phyloP scores from a whole-genome alignment of 306 rosid genomes.

The Crotalaria pallida region DNA sequence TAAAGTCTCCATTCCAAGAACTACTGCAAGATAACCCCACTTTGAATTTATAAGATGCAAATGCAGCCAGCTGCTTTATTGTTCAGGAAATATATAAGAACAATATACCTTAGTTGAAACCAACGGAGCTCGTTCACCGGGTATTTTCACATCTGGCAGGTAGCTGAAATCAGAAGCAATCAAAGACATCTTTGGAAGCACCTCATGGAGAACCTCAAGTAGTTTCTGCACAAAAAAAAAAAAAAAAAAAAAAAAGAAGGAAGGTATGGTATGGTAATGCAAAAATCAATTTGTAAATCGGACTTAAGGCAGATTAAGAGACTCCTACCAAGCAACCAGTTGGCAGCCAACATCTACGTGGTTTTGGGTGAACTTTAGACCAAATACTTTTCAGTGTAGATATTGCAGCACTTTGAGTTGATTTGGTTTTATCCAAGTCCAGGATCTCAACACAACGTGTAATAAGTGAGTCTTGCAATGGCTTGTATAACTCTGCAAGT shows the following conservation, averaged over 20 bases:
- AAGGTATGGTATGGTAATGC: constrained; percentile 18
- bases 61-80: constrained; percentile 13
- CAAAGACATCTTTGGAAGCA: constrained; percentile 94
- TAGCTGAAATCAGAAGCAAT: constrained; percentile 92
- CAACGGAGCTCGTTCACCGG: constrained; percentile 94
- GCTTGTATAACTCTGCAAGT: constrained; percentile 59
- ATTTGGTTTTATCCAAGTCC: constrained; percentile 43
- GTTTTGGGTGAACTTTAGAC: constrained; percentile 81
- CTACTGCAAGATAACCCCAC: not conserved
- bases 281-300: constrained; percentile 6
- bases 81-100: constrained; percentile 12
- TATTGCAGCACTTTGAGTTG: constrained; percentile 33
- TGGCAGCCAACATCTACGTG: constrained; percentile 91
- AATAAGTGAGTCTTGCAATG: constrained; percentile 74
- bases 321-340: constrained; percentile 91
- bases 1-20: not conserved
- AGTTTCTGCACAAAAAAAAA: constrained; percentile 61
- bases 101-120: constrained; percentile 83
- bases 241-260: no score
- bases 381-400: constrained; percentile 55
- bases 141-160: constrained; percentile 79
- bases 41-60: constrained; percentile 6
- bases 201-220: constrained; percentile 72
- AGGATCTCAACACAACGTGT: constrained; percentile 62
- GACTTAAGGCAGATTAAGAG: not conserved